Percentiles rank a stretch among this genome's conserved stretches.
Conservation (phyloP, 192 early-diverging fungal species). For the Podila epigama region DNA sequence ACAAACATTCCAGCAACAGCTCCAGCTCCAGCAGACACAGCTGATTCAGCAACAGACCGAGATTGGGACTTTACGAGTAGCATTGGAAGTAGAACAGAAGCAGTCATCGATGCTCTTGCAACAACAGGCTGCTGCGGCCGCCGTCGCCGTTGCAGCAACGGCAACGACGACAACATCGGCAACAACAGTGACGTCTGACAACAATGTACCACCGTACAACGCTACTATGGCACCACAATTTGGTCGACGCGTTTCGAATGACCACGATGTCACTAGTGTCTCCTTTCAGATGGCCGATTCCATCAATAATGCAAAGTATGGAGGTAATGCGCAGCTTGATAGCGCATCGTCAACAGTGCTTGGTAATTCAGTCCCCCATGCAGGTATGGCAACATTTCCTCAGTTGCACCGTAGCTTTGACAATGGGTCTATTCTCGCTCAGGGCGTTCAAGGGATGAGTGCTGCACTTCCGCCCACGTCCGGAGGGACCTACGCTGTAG, state of each 20-base stretch:
- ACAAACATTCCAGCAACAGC: constrained; percentile 32
- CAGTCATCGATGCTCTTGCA: constrained; percentile 19
- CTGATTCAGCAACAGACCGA: constrained; percentile 42
- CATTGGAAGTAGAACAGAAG: constrained; percentile 37
- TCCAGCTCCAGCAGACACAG: constrained; percentile 37
- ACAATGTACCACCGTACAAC: too few species aligned
- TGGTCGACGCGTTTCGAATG: constrained; percentile 25
- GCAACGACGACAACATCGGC: too few species aligned
- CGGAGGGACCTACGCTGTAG: background rate
- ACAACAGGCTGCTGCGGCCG: constrained; percentile 15
- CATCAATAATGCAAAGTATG: too few species aligned
- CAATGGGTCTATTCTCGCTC: background rate
- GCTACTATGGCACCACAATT: too few species aligned
- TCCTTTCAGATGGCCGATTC: constrained; percentile 38
- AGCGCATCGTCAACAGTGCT: too few species aligned
- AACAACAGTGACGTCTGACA: too few species aligned
- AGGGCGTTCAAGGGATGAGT: background rate
- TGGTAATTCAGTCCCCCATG: too few species aligned
- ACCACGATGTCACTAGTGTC: constrained; percentile 24
- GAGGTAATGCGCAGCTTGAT: too few species aligned
- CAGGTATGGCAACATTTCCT: background rate
- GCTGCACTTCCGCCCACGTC: background rate
- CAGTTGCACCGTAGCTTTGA: background rate
- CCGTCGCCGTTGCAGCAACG: too few species aligned
- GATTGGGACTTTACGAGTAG: constrained; percentile 27